A percentile compares a stretch with the other conserved stretches of the same genome.
Evolutionary conservation across 2,329 filamentous ascomycete species (phyloP).

Genomic region (Teratosphaeria viscida): DNA sequence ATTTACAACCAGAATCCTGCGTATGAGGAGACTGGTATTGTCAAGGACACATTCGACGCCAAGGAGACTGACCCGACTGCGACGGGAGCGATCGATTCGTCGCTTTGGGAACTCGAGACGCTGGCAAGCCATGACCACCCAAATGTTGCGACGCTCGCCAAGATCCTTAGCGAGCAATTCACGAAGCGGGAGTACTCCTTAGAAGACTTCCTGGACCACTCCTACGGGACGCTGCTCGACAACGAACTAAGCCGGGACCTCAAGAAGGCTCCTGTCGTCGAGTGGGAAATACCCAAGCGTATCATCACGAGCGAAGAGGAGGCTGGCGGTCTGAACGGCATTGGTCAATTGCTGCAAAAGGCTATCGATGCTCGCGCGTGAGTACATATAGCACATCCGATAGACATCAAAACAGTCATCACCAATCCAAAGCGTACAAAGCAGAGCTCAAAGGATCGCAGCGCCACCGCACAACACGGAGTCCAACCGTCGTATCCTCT

Average conservation of each 20-base stretch:
- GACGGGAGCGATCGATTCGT: conserved; percentile 81
- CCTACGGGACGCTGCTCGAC: conserved; percentile 77
- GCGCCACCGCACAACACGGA: too few species aligned
- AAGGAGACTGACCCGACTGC: conserved; percentile 72
- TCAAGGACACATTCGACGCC: conserved; percentile 65
- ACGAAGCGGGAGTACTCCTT: conserved; percentile 90
- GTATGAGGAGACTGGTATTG: conserved; percentile 46
- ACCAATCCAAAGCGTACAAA: too few species aligned
- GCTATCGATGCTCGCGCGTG: background rate
- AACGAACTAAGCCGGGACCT: conserved; percentile 71
- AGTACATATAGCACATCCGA: background rate
- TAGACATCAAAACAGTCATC: too few species aligned
- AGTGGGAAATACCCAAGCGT: conserved; percentile 85
- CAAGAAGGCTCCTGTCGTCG: conserved; percentile 82
- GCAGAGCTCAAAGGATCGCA: too few species aligned
- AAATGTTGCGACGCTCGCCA: conserved; percentile 86
- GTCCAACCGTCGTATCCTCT: too few species aligned
- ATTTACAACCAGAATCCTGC: conserved; percentile 15
- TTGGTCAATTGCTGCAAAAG: conserved; percentile 3
- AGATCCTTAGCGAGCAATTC: conserved; percentile 92
- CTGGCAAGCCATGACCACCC: conserved; percentile 91
- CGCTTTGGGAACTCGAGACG: conserved; percentile 87
- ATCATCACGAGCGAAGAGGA: conserved; percentile 47
- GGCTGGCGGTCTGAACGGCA: conserved; percentile 3
- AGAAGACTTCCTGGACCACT: conserved; percentile 96